Percentiles rank a stretch among this genome's conserved stretches.
Evolutionary conservation across 768 basidiomycete genomes (phyloP).

Genomic region (Russula sp.): DNA sequence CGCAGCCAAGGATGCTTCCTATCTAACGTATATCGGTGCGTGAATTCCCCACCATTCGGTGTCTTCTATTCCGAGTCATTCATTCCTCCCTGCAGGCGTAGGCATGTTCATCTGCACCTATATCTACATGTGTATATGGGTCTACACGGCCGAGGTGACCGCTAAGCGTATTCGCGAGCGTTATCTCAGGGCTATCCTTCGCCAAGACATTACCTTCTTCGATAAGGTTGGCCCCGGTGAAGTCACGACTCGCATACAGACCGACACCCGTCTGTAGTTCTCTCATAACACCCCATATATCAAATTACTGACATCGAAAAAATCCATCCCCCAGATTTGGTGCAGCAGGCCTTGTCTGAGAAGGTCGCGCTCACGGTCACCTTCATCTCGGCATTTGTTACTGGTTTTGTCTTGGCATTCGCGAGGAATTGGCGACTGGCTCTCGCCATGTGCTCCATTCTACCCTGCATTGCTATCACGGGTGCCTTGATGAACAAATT

Average conservation of each 20-base stretch:
- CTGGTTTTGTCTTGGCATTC: slow-evolving; percentile 77
- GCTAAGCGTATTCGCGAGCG: slow-evolving; percentile 80
- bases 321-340: slow-evolving; percentile 49
- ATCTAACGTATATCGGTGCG: slow-evolving; percentile 62
- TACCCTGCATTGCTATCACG: slow-evolving; percentile 75
- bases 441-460: slow-evolving; percentile 70
- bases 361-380: slow-evolving; percentile 70
- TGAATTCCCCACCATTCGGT: slow-evolving; percentile 10
- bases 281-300: background rate
- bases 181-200: slow-evolving; percentile 74
- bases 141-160: slow-evolving; percentile 71
- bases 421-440: slow-evolving; percentile 74
- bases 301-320: background rate
- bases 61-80: background rate
- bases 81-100: slow-evolving; percentile 43
- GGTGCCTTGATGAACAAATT: slow-evolving; percentile 70
- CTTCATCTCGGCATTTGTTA: slow-evolving; percentile 65
- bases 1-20: slow-evolving; percentile 55
- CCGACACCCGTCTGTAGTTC: slow-evolving; percentile 62
- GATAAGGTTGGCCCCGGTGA: slow-evolving; percentile 91
- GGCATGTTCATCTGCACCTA: slow-evolving; percentile 73
- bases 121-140: slow-evolving; percentile 64
- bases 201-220: slow-evolving; percentile 87
- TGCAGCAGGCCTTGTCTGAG: slow-evolving; percentile 89
- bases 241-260: slow-evolving; percentile 88